Evolutionary conservation across 1,284 basidiomycete genomes (phyloP), one percentile per base, ranked within the genome.

Genomic region (Ustilago shanxiensis): DNA sequence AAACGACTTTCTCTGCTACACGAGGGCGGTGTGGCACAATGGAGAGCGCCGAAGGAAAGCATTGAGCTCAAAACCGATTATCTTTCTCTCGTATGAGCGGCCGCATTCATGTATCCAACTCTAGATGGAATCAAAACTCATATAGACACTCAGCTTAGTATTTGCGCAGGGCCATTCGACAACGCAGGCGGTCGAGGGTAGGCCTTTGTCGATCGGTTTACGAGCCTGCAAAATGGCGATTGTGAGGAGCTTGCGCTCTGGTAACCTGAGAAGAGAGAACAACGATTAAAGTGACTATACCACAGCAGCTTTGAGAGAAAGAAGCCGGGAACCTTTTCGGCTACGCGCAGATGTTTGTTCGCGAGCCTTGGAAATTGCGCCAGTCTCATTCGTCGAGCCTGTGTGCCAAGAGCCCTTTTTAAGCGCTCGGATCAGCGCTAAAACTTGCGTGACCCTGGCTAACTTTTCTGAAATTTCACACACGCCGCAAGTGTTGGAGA

Each of bases 281-380:
- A 20, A 44, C 20, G n/a, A 20, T n/a, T n/a, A n/a, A n/a, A n/a
- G n/a, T n/a, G n/a, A n/a, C n/a, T n/a, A n/a, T n/a, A n/a, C n/a
- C n/a, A 20, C 9, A 44, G 41, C 41, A 44, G 6, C 37, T 20
- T 11, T 20, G 41, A 44, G 16, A 44, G 41, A 6, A 20, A 20
- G 41, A 14, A 41, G 14, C n/a, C 8, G 11, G 1, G 8, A 7
- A 9, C 16, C 47, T 49, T 49, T 26, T 49, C 47, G 5, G 10
- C 47, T 24, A 26, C 11, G 47, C 24, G 24, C n/a, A 50, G 24
- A 14, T 24, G 31, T 44, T 44, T 29, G 35, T 26, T 37, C 41
- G 53, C 35, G 37, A 39, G 53, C 53, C 26, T n/a, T 31, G 3
- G 33, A 60, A 60, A 60, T 60, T 28, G 37, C 49, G 41, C 44